Conservation (phyloP, 2,329 filamentous ascomycete genomes). For the Ophiognomonia clavigignenti-juglandacearum region DNA sequence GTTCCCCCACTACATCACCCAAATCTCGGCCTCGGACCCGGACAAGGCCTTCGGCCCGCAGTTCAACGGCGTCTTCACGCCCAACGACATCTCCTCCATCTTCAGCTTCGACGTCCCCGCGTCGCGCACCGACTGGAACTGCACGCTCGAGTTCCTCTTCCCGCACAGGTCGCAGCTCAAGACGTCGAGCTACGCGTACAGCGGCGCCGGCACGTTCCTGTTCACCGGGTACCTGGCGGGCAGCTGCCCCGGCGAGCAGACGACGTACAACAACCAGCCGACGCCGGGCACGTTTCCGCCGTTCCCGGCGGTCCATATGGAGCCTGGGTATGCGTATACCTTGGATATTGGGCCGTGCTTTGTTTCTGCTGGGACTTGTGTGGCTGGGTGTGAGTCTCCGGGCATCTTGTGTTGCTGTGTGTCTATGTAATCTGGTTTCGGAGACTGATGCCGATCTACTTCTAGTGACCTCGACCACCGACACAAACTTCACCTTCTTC, state of each 20-base stretch:
- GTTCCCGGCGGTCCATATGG: constrained; percentile 27
- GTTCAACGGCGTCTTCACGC: constrained; percentile 34
- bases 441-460: not conserved
- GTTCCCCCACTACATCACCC: constrained; percentile 28
- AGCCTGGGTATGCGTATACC: constrained; percentile 27
- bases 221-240: constrained; percentile 26
- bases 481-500: constrained; percentile 26
- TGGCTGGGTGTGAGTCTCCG: constrained; percentile 20
- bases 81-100: constrained; percentile 29
- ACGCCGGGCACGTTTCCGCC: constrained; percentile 21
- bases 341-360: constrained; percentile 28
- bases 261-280: constrained; percentile 27
- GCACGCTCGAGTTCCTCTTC: constrained; percentile 42
- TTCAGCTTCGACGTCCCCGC: constrained; percentile 42
- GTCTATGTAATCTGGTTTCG: too few relatives aligned
- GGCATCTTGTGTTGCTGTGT: not conserved
- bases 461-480: constrained; percentile 25
- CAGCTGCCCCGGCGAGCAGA: constrained; percentile 24
- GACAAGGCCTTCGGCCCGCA: constrained; percentile 32
- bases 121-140: constrained; percentile 33
- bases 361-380: constrained; percentile 23
- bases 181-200: constrained; percentile 29
- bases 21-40: constrained; percentile 27
- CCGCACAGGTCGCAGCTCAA: constrained; percentile 29
- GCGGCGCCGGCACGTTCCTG: constrained; percentile 31